phyloP scores from a whole-genome alignment of 371 early-diverging fungal species.

The Mucor indicus region DNA sequence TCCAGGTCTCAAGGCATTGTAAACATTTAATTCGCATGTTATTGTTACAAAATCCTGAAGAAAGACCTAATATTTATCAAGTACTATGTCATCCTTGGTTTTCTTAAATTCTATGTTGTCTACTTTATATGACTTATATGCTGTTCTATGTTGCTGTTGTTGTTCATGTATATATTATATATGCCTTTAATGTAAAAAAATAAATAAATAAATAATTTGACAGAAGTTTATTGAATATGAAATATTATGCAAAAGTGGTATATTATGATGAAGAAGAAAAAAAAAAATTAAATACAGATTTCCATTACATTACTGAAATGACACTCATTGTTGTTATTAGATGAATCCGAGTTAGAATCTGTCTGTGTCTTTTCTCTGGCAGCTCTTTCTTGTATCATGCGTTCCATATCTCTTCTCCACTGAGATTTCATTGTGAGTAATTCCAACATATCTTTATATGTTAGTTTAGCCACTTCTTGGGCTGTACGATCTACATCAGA shows the following conservation, averaged over 20 bases:
- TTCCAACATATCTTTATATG: constrained; percentile 50
- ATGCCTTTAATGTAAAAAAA: too few species aligned
- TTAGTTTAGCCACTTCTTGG: constrained; percentile 46
- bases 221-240: too few species aligned
- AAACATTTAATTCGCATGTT: constrained; percentile 62
- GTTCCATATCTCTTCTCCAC: constrained; percentile 45
- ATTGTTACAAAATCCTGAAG: constrained; percentile 55
- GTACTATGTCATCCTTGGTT: constrained; percentile 68
- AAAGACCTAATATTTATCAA: constrained; percentile 63
- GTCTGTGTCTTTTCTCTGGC: constrained; percentile 1
- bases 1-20: constrained; percentile 52
- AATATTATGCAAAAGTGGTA: too few species aligned
- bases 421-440: constrained; percentile 43
- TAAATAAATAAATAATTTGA: too few species aligned
- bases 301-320: too few species aligned
- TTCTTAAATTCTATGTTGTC: too few species aligned
- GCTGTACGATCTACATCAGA: constrained; percentile 50
- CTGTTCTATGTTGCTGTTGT: too few species aligned
- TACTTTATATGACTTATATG: too few species aligned
- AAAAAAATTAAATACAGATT: too few species aligned
- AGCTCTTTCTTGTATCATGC: constrained; percentile 32
- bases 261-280: too few species aligned
- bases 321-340: background rate
- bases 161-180: too few species aligned
- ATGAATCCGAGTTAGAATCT: background rate